Evolutionary conservation across 345 rosid genomes (phyloP).

Genomic region (Geranium brycei): DNA sequence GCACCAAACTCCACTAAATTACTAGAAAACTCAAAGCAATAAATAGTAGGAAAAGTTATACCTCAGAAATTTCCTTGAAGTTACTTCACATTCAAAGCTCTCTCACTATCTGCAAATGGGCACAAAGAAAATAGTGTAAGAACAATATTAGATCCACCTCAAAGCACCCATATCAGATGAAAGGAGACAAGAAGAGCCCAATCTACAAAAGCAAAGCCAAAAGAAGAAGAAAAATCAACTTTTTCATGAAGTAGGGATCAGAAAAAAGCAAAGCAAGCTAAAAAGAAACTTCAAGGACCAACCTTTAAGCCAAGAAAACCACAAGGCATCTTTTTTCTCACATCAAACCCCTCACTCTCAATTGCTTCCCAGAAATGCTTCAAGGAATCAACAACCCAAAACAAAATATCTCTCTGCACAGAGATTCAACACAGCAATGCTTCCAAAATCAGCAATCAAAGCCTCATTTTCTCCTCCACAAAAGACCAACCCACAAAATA

Average conservation of each 20-base stretch:
- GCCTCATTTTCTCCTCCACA: neutral
- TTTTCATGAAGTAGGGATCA: neutral
- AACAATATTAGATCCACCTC: neutral
- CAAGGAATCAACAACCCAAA: neutral
- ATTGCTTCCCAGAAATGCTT: neutral
- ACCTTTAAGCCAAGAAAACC: slow-evolving; percentile 41
- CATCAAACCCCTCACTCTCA: slow-evolving; percentile 17
- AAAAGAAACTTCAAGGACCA: slow-evolving; percentile 23
- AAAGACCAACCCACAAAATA: slow-evolving; percentile 1
- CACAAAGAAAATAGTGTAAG: neutral
- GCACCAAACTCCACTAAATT: slow-evolving; percentile 35
- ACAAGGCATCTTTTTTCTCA: slow-evolving; percentile 16
- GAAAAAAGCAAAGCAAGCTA: slow-evolving; percentile 17
- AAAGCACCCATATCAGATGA: neutral
- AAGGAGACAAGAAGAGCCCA: neutral
- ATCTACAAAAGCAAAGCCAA: neutral
- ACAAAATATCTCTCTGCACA: neutral
- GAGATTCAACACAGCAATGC: slow-evolving; percentile 6
- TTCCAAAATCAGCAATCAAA: slow-evolving; percentile 11
- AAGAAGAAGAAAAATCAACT: neutral
- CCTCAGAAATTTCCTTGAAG: slow-evolving; percentile 3
- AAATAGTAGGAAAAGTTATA: neutral
- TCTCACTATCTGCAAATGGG: neutral
- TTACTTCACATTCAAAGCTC: slow-evolving; percentile 9
- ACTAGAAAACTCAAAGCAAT: slow-evolving; percentile 10